Base-by-base conservation (phyloP, 2,329 filamentous ascomycete species). In the Colletotrichum horii region DNA sequence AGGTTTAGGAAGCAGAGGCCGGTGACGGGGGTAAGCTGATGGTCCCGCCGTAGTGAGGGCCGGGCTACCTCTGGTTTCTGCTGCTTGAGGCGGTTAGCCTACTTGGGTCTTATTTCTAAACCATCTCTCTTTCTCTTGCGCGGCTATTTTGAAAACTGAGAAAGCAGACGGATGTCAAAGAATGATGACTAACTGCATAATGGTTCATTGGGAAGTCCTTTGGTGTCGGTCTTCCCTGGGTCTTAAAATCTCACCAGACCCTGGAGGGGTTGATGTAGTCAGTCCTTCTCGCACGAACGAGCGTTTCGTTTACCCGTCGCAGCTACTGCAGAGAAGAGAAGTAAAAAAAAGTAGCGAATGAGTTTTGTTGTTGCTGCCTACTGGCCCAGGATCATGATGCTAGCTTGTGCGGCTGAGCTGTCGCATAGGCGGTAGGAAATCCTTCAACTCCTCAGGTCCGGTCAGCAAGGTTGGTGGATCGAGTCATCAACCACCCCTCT, bases 1-100 rank as follows among this genome's bases (percentile, higher is more conserved):
- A 52, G n/a, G n/a, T 52, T 81, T 79, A 88, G 88, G 78, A 93
- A 90, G 28, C 87, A 87, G 36, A 93, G 84, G 4, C 91, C 91
- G 26, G 92, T 93, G 72, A 94, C 86, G 62, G 92, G 92, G 71
- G 86, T 88, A 30, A 89, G 84, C 32, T 87, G 83, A 66, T 87
- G 84, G 75, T 86, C 84, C 77, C 84, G 62, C 75, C 72, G 71
- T 79, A 78, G 71, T 26, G 34, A 30, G 43, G 70, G 70, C 58
- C 73, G 38, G 58, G 70, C 70, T 74, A 52, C 64, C 56, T 62
- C 56, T 61, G 58, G 32, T 62, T 55, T 19, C 62, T 72, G 67
- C 34, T 36, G 12, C 24, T 52, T 19, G 36, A 16, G 16, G 43
- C 24, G 16, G 22, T 30, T 34, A 15, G 8, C n/a, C 43, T 52